A percentile compares a stretch with the other conserved stretches of the same genome.
These are phyloP conservation scores for Fusarium secorum DNA, from an alignment of 2,329 filamentous ascomycete genomes.

Conservation along the genomic window DNA sequence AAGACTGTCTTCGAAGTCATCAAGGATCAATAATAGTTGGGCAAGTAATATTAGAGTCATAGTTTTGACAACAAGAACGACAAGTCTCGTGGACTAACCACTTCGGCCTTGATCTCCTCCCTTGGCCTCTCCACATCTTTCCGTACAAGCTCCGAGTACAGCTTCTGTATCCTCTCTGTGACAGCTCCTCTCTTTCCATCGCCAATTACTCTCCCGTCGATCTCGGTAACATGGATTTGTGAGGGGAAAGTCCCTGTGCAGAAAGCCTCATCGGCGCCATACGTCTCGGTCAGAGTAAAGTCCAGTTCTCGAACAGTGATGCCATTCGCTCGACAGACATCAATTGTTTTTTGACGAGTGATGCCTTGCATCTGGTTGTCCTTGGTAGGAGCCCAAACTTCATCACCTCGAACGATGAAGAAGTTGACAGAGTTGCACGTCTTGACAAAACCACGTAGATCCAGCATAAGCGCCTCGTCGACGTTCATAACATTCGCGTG, in stretches of 20 bases:
- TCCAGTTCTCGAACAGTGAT: background rate
- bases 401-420: background rate
- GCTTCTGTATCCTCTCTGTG: background rate
- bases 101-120: background rate
- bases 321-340: background rate
- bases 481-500: slow-evolving; percentile 7
- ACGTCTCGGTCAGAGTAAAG: background rate
- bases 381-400: slow-evolving; percentile 10
- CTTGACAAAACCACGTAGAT: background rate
- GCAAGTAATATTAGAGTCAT: accelerated
- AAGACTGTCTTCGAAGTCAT: background rate
- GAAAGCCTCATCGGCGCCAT: slow-evolving; percentile 1
- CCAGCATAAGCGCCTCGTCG: background rate
- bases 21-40: accelerated
- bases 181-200: background rate
- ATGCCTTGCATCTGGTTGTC: slow-evolving; percentile 17
- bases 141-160: background rate
- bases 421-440: slow-evolving; percentile 14
- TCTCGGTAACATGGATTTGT: background rate
- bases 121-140: background rate
- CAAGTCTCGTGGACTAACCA: background rate
- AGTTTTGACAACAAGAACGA: slow-evolving; percentile 1
- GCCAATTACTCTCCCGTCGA: background rate
- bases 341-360: background rate
- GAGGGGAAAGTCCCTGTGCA: background rate